phyloP scores from a whole-genome alignment of 164 flowering plant species.

The Hamamelis virginiana region DNA sequence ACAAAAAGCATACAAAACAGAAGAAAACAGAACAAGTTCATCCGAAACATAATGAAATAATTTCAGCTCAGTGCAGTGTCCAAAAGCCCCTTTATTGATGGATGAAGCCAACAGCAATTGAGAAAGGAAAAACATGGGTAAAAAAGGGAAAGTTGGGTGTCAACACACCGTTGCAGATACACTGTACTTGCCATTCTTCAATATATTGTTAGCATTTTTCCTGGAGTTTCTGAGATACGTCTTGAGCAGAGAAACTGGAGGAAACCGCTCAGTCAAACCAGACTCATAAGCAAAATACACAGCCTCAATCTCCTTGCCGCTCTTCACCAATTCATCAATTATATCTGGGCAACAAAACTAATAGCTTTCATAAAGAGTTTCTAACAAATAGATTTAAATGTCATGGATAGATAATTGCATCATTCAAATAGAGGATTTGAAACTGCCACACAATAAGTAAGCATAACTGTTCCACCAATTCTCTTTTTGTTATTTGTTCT shows the following conservation, averaged over 20 bases:
- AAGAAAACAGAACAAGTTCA: too few relatives aligned
- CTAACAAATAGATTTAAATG: neutral
- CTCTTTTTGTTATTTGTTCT: neutral
- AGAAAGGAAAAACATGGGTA: too few relatives aligned
- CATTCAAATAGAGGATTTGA: neutral
- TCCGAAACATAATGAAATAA: too few relatives aligned
- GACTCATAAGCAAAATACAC: constrained; percentile 54
- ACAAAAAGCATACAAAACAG: too few relatives aligned
- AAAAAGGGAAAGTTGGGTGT: too few relatives aligned
- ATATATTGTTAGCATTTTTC: constrained; percentile 33
- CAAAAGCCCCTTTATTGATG: too few relatives aligned
- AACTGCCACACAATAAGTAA: neutral
- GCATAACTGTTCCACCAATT: neutral
- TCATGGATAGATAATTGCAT: neutral
- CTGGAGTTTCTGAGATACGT: constrained; percentile 43
- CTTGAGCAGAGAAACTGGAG: constrained; percentile 49
- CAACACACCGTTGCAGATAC: constrained; percentile 40
- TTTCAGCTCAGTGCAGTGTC: too few relatives aligned
- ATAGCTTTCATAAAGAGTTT: neutral
- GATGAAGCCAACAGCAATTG: too few relatives aligned
- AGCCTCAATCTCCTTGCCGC: constrained; percentile 65
- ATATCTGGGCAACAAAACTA: constrained; percentile 34
- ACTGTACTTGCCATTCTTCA: constrained; percentile 42
- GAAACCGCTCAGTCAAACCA: constrained; percentile 48
- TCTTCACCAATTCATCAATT: constrained; percentile 52